A percentile compares a stretch with the other conserved stretches of the same genome.
These are phyloP conservation scores for Primulina huaijiensis DNA, from an alignment of 257 asterid species.

Conservation along the genomic window DNA sequence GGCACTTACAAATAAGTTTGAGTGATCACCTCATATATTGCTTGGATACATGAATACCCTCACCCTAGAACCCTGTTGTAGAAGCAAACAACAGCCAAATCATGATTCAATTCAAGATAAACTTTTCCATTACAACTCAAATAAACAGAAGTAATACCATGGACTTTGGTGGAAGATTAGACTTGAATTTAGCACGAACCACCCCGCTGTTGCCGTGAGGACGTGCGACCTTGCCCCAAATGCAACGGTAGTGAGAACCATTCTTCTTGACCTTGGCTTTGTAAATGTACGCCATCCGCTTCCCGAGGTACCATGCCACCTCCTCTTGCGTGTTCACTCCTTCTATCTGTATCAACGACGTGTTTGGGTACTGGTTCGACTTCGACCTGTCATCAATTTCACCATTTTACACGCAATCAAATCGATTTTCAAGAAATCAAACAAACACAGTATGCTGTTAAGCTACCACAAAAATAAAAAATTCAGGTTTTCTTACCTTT, in stretches of 20 bases:
- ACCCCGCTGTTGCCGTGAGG: constrained; percentile 78
- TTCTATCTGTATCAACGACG: constrained; percentile 63
- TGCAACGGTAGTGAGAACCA: constrained; percentile 58
- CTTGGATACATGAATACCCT: constrained; percentile 59
- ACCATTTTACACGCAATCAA: background rate
- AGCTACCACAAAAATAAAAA: background rate
- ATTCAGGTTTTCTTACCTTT: constrained; percentile 33
- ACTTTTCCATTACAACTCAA: no score
- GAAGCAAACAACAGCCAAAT: background rate
- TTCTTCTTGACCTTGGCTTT: constrained; percentile 63
- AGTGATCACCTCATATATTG: constrained; percentile 30
- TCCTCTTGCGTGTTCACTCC: constrained; percentile 73
- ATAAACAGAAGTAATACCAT: constrained; percentile 26
- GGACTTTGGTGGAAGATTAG: constrained; percentile 66
- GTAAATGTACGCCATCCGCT: constrained; percentile 64
- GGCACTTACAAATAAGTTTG: background rate
- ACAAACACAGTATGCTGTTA: background rate
- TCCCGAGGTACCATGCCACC: constrained; percentile 70
- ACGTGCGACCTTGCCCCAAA: constrained; percentile 64
- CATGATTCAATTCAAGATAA: background rate
- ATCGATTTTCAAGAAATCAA: background rate
- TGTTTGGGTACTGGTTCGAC: constrained; percentile 69
- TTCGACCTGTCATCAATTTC: constrained; percentile 42
- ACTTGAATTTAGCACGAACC: constrained; percentile 66
- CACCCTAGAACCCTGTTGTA: constrained; percentile 43